These are phyloP conservation scores for Lactarius sanguifluus DNA, from an alignment of 768 basidiomycete genomes.

Conservation along the genomic window DNA sequence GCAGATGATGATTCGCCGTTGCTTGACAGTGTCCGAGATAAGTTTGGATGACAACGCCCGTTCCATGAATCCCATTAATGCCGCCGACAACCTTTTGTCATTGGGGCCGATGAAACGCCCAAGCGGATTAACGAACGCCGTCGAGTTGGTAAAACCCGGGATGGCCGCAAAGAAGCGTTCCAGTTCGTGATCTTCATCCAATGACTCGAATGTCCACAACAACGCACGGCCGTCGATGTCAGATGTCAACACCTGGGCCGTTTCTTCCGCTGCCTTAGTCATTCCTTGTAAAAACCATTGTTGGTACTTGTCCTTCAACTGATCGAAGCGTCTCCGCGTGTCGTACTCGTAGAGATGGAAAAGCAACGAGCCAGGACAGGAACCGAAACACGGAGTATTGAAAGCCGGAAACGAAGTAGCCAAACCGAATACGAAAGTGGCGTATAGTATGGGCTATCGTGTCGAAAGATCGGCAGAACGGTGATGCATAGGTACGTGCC, in stretches of 20 bases:
- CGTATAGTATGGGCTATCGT: constrained; percentile 1
- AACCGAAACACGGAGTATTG: constrained; percentile 3
- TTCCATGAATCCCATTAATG: constrained; percentile 12
- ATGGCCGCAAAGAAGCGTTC: constrained; percentile 22
- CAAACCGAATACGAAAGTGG: constrained; percentile 17
- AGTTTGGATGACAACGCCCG: constrained; percentile 7
- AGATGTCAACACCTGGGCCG: constrained; percentile 2
- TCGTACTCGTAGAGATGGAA: constrained; percentile 7
- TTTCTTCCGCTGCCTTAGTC: constrained; percentile 11
- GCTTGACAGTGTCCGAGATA: constrained; percentile 13
- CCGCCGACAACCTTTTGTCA: constrained; percentile 8
- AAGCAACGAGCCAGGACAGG: constrained; percentile 2
- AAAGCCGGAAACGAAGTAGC: background rate
- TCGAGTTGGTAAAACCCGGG: constrained; percentile 14
- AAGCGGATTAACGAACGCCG: background rate
- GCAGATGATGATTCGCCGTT: constrained; percentile 14
- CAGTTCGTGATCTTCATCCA: constrained; percentile 17
- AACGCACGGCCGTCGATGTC: constrained; percentile 13
- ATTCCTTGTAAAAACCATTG: background rate
- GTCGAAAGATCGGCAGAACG: constrained; percentile 4
- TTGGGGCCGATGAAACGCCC: constrained; percentile 15
- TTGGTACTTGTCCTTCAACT: background rate
- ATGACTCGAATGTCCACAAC: constrained; percentile 15
- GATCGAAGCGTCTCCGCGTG: constrained; percentile 1
- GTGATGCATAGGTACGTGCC: constrained; percentile 10